Conservation (phyloP, 768 basidiomycete genomes). For the Phaffia australis region DNA sequence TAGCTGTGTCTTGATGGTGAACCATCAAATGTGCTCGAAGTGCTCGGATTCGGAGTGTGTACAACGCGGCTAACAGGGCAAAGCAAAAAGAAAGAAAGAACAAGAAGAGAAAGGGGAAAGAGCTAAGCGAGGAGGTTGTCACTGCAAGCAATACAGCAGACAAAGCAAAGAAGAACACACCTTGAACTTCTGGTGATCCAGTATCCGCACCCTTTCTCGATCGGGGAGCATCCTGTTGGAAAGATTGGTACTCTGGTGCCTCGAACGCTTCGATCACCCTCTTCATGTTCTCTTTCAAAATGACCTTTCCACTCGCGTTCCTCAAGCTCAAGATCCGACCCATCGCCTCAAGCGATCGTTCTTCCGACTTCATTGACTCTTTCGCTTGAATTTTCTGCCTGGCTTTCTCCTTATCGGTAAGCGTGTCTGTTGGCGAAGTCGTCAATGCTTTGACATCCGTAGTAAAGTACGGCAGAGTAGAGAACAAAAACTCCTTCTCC, state of each 20-base stretch:
- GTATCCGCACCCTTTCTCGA: constrained; percentile 17
- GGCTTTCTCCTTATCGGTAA: constrained; percentile 6
- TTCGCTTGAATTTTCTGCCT: background rate
- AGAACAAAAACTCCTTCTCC: constrained; percentile 15
- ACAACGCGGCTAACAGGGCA: constrained; percentile 4
- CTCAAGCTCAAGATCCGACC: constrained; percentile 8
- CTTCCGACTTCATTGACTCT: constrained; percentile 15
- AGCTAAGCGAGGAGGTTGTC: background rate
- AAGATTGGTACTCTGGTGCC: constrained; percentile 4
- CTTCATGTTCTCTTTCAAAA: constrained; percentile 17
- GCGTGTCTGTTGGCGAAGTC: constrained; percentile 8
- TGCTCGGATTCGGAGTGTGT: constrained; percentile 17
- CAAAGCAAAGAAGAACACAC: constrained; percentile 6
- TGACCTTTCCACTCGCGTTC: constrained; percentile 14
- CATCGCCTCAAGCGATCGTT: constrained; percentile 17
- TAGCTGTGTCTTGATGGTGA: constrained; percentile 17
- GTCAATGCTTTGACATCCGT: constrained; percentile 1
- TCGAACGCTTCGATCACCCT: constrained; percentile 16
- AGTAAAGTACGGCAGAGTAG: constrained; percentile 12
- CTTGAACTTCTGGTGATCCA: constrained; percentile 22
- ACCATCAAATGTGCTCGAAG: constrained; percentile 15
- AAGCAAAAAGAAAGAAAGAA: background rate
- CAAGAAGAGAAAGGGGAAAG: background rate
- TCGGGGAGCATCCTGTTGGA: background rate
- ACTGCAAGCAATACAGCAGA: background rate